Evolutionary conservation across 768 basidiomycete species (phyloP).

Genomic region (Lactarius psammicola): DNA sequence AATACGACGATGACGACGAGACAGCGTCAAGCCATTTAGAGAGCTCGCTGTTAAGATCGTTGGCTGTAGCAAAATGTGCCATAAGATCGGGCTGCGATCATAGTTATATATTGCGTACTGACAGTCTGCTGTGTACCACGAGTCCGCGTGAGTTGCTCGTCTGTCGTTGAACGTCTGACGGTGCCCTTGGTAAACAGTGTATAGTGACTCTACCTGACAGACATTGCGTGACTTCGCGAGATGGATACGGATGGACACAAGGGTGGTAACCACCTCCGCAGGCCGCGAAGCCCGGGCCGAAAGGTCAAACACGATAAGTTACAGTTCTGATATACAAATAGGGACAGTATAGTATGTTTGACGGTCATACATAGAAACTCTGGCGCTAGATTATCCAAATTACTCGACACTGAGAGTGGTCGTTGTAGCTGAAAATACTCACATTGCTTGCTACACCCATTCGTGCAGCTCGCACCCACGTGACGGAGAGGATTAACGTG

Average conservation of each 20-base stretch:
- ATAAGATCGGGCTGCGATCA: neutral
- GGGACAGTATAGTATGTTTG: neutral
- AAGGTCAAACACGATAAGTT: neutral
- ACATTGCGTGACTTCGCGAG: slow-evolving; percentile 6
- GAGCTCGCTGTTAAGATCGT: slow-evolving; percentile 61
- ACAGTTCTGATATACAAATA: neutral
- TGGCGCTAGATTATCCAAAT: neutral
- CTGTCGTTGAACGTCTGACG: slow-evolving; percentile 35
- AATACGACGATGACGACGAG: slow-evolving; percentile 47
- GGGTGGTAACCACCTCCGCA: neutral
- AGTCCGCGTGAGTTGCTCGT: slow-evolving; percentile 79
- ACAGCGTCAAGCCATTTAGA: slow-evolving; percentile 61
- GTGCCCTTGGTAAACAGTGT: neutral
- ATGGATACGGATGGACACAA: neutral
- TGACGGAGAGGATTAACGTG: slow-evolving; percentile 54
- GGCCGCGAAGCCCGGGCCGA: neutral
- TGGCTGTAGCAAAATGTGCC: slow-evolving; percentile 40
- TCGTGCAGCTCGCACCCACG: slow-evolving; percentile 43
- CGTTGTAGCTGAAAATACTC: slow-evolving; percentile 1
- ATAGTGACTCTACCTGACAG: slow-evolving; percentile 17
- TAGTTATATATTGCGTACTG: slow-evolving; percentile 17
- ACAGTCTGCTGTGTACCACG: slow-evolving; percentile 85
- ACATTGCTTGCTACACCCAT: slow-evolving; percentile 7
- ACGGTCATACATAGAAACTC: slow-evolving; percentile 9
- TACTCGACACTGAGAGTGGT: neutral